These are phyloP conservation scores for Pythium sukuiense DNA, from an alignment of 352 stramenopile genomes.

Conservation along the genomic window DNA sequence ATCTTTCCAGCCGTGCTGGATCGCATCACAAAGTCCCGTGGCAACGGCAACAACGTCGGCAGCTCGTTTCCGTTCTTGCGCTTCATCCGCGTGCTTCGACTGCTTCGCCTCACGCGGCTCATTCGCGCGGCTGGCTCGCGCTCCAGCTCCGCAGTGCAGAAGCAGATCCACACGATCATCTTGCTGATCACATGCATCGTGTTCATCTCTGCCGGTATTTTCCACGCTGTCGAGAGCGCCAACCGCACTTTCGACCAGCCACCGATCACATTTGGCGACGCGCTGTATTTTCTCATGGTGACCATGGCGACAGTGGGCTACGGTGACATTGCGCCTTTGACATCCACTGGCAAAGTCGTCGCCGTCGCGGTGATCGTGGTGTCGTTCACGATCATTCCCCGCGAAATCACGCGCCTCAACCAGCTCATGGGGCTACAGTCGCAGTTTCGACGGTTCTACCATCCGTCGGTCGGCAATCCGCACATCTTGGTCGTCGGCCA, in stretches of 20 bases:
- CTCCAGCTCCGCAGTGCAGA: conserved; percentile 59
- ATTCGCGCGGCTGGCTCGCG: conserved; percentile 44
- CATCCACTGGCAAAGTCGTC: conserved; percentile 40
- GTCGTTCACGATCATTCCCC: conserved; percentile 57
- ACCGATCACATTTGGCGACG: conserved; percentile 49
- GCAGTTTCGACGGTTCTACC: conserved; percentile 60
- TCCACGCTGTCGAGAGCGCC: conserved; percentile 53
- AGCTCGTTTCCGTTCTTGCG: conserved; percentile 55
- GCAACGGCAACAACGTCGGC: conserved; percentile 17
- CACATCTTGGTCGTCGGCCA: conserved; percentile 61
- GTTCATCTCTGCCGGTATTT: conserved; percentile 61
- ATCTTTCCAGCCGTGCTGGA: conserved; percentile 56
- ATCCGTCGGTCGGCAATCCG: conserved; percentile 47
- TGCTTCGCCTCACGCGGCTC: conserved; percentile 55
- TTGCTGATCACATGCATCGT: conserved; percentile 64
- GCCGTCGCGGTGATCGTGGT: conserved; percentile 52
- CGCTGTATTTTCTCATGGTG: conserved; percentile 71
- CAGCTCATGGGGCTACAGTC: conserved; percentile 65
- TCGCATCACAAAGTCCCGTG: conserved; percentile 19
- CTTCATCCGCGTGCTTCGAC: conserved; percentile 58
- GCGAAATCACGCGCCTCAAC: conserved; percentile 51
- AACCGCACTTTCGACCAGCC: conserved; percentile 26
- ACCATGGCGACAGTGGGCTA: conserved; percentile 91
- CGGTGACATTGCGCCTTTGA: conserved; percentile 68
- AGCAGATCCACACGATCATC: conserved; percentile 65